Percentiles rank a stretch among this genome's conserved stretches.
Conservation (phyloP, 1,139 yeast species). For the Taiozyma sp. region DNA sequence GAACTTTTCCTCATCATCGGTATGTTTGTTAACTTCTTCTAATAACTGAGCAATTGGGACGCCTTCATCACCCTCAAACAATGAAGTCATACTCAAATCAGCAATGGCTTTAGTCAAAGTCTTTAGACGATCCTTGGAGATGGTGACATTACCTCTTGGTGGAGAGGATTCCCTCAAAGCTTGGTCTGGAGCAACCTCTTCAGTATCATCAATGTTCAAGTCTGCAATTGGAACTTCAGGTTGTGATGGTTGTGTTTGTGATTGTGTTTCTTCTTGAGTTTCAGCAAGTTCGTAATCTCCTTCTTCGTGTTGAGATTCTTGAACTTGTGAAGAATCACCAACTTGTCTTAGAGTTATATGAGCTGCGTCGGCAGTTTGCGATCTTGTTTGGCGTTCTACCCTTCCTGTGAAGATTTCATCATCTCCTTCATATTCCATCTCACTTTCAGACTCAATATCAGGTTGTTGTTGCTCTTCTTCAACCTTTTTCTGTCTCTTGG, state of each 20-base stretch:
- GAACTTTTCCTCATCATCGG: slow-evolving; percentile 60
- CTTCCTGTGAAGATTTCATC: neutral
- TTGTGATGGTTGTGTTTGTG: slow-evolving; percentile 5
- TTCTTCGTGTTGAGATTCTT: slow-evolving; percentile 20
- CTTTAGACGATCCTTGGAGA: slow-evolving; percentile 46
- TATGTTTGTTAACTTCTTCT: slow-evolving; percentile 41
- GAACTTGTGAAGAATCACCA: slow-evolving; percentile 21
- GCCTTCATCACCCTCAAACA: slow-evolving; percentile 39
- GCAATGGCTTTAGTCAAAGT: slow-evolving; percentile 42
- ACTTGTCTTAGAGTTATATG: slow-evolving; percentile 14
- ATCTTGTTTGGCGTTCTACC: neutral
- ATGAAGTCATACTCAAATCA: slow-evolving; percentile 37
- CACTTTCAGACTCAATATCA: slow-evolving; percentile 24
- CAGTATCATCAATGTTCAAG: neutral
- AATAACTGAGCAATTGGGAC: slow-evolving; percentile 42
- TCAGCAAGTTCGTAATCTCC: slow-evolving; percentile 19
- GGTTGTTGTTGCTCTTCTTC: slow-evolving; percentile 15
- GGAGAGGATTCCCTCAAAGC: slow-evolving; percentile 1
- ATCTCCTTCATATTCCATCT: slow-evolving; percentile 12
- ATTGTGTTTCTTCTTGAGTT: slow-evolving; percentile 7
- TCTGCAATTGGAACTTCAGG: neutral
- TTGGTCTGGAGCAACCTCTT: neutral
- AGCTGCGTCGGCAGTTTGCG: neutral
- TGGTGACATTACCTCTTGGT: slow-evolving; percentile 20
- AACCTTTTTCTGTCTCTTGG: slow-evolving; percentile 24